Evolutionary conservation across 257 asterid genomes (phyloP).

Genomic region (Solanum virginianum): DNA sequence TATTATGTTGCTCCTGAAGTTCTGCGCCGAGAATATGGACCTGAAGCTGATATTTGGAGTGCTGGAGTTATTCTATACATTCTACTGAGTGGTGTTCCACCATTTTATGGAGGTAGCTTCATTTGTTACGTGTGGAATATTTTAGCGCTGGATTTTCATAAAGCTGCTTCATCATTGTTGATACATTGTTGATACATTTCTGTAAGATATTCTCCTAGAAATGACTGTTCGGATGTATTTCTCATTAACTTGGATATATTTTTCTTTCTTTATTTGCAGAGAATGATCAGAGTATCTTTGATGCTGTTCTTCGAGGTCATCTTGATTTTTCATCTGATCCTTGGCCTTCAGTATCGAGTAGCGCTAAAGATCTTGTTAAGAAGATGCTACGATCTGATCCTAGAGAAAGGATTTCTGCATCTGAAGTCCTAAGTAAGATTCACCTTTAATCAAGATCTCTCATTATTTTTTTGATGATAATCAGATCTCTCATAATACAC

Average conservation of each 20-base stretch:
- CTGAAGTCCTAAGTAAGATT: constrained; percentile 66
- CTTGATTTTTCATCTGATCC: constrained; percentile 22
- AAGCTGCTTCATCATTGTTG: neutral
- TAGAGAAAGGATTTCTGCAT: constrained; percentile 54
- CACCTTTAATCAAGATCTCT: neutral
- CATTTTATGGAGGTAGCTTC: constrained; percentile 84
- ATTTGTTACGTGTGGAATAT: neutral
- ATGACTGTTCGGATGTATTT: neutral
- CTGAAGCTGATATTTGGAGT: constrained; percentile 89
- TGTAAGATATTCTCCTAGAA: neutral
- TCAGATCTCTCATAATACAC: neutral
- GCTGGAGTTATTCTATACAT: constrained; percentile 83
- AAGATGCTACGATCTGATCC: constrained; percentile 91
- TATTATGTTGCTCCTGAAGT: constrained; percentile 93
- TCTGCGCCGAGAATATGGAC: constrained; percentile 59
- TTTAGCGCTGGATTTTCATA: neutral
- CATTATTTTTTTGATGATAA: neutral
- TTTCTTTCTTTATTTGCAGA: constrained; percentile 32
- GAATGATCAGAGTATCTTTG: constrained; percentile 78
- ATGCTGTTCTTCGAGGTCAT: constrained; percentile 60
- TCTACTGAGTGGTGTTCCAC: constrained; percentile 82
- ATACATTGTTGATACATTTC: neutral
- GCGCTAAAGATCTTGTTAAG: constrained; percentile 94
- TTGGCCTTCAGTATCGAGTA: constrained; percentile 92
- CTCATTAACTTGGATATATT: neutral